These are phyloP conservation scores for Canna indica DNA, from an alignment of 176 grass and related monocot genomes.

Conservation along the genomic window DNA sequence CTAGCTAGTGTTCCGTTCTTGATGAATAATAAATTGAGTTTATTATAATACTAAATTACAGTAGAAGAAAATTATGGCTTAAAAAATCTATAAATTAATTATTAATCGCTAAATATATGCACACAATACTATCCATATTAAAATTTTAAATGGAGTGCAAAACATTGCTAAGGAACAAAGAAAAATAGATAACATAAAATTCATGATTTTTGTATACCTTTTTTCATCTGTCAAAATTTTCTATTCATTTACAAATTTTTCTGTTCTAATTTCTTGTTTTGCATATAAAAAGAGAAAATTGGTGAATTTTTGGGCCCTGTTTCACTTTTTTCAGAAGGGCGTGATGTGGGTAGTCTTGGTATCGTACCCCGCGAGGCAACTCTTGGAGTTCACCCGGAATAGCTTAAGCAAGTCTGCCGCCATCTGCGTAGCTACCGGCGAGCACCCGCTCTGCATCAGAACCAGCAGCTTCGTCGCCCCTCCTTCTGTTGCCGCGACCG, in stretches of 20 bases:
- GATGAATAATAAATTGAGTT: too few species aligned
- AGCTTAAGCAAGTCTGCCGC: slow-evolving; percentile 78
- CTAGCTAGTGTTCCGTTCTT: too few species aligned
- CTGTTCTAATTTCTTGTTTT: neutral
- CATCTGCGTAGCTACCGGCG: slow-evolving; percentile 63
- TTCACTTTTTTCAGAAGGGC: slow-evolving; percentile 93
- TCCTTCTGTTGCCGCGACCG: neutral
- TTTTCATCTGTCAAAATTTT: too few species aligned
- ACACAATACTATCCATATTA: too few species aligned
- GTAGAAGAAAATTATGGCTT: too few species aligned
- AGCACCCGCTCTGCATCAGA: slow-evolving; percentile 79
- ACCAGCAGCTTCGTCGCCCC: slow-evolving; percentile 38
- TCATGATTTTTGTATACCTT: too few species aligned
- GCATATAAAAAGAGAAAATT: neutral
- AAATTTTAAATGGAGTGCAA: too few species aligned
- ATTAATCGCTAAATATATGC: too few species aligned
- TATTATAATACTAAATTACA: too few species aligned
- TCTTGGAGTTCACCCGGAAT: slow-evolving; percentile 66
- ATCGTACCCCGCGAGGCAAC: slow-evolving; percentile 84
- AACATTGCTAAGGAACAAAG: too few species aligned
- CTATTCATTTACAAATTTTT: slow-evolving; percentile 7
- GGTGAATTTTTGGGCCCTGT: neutral
- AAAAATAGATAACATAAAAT: too few species aligned
- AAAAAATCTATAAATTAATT: too few species aligned
- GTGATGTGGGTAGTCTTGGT: slow-evolving; percentile 93